Evolutionary conservation across 495 filamentous ascomycete species (phyloP).

Genomic region (Melanomma pulvis-pyrius): DNA sequence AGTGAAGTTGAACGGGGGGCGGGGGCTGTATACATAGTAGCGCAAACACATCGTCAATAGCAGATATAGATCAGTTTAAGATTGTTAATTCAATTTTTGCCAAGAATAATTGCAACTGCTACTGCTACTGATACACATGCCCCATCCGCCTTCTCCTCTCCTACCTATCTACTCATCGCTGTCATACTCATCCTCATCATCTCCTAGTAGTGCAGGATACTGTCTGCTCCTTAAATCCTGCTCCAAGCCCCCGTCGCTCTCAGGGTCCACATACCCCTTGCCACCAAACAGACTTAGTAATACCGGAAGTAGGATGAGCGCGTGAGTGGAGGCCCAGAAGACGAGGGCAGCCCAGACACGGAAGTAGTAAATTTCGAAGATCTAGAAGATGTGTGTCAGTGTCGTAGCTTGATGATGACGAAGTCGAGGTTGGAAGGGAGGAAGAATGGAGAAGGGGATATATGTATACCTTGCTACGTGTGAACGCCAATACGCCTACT

Average conservation of each 20-base stretch:
- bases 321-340: slow-evolving; percentile 83
- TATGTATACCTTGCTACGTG: slow-evolving; percentile 68
- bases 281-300: slow-evolving; percentile 85
- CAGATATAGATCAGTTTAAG: too few relatives aligned
- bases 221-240: slow-evolving; percentile 66
- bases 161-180: slow-evolving; percentile 15
- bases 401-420: too few relatives aligned
- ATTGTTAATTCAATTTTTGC: too few relatives aligned
- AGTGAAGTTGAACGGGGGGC: too few relatives aligned
- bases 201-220: slow-evolving; percentile 48
- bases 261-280: slow-evolving; percentile 80
- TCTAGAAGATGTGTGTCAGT: slow-evolving; percentile 49
- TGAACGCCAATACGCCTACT: slow-evolving; percentile 91
- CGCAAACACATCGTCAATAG: too few relatives aligned
- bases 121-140: background rate
- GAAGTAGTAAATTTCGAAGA: slow-evolving; percentile 99
- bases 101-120: background rate
- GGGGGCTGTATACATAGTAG: too few relatives aligned
- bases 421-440: background rate
- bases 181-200: slow-evolving; percentile 50
- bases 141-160: background rate
- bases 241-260: slow-evolving; percentile 80
- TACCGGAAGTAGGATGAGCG: slow-evolving; percentile 89
- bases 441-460: background rate
- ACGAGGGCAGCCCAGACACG: slow-evolving; percentile 92